These are phyloP conservation scores for Knufia petricola DNA, from an alignment of 2,329 filamentous ascomycete genomes.

Conservation along the genomic window DNA sequence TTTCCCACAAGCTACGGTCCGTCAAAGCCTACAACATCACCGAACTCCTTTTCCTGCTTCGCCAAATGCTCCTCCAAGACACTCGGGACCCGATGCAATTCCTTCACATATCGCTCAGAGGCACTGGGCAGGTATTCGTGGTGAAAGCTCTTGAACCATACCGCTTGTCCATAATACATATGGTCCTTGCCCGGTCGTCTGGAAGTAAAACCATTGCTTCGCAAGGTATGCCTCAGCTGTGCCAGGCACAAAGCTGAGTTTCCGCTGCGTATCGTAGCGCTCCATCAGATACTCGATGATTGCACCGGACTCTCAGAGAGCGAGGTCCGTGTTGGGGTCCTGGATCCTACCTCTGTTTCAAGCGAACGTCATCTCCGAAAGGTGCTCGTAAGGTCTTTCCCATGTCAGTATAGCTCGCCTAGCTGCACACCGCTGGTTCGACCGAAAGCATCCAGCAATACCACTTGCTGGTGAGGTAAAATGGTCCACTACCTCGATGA, in stretches of 20 bases:
- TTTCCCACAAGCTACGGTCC: slow-evolving; percentile 34
- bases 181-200: slow-evolving; percentile 25
- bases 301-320: slow-evolving; percentile 25
- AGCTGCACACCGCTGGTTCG: too few relatives aligned
- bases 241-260: slow-evolving; percentile 30
- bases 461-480: too few relatives aligned
- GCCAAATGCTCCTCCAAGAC: slow-evolving; percentile 38
- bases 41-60: slow-evolving; percentile 10
- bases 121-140: slow-evolving; percentile 37
- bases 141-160: slow-evolving; percentile 32
- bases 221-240: slow-evolving; percentile 29
- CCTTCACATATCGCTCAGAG: slow-evolving; percentile 38
- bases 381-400: too few relatives aligned
- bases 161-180: slow-evolving; percentile 31
- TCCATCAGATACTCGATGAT: slow-evolving; percentile 26
- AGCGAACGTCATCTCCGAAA: too few relatives aligned
- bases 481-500: too few relatives aligned
- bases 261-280: slow-evolving; percentile 36
- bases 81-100: slow-evolving; percentile 37
- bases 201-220: slow-evolving; percentile 38
- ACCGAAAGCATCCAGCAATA: too few relatives aligned
- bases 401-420: too few relatives aligned
- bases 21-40: too few relatives aligned
- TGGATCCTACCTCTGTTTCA: too few relatives aligned
- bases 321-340: slow-evolving; percentile 38